Base-by-base conservation (phyloP, 352 stramenopile species). In the Phytophthora kernoviae region DNA sequence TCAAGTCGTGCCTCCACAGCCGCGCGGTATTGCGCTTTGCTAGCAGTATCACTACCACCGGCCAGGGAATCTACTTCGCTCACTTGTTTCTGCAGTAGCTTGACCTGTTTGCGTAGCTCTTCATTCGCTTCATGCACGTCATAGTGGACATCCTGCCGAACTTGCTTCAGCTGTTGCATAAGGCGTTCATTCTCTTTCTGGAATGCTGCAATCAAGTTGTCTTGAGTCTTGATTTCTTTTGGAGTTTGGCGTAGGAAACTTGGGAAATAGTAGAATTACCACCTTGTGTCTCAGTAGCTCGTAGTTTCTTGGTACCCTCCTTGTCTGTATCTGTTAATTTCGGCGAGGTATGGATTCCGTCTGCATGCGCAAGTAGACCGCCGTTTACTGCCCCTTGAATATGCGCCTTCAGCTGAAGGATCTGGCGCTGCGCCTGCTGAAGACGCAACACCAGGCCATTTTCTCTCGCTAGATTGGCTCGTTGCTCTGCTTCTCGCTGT, bases 121-220 rank as follows among this genome's bases (percentile, higher is more conserved):
- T 92, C 72, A 56, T 93, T 95, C n/a, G 90, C 77, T 48, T 79
- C 39, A 57, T 89, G 79, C n/a, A 88, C 73, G 22, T 95, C 78
- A 50, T 88, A 91, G 20, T 86, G 72, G 5, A 76, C 51, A 17
- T 88, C 77, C 24, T 84, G 67, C 24, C 82, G 82, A 24, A 88
- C 51, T 39, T 80, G 70, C 44, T 90, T 90, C 0, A 94, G 63
- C 47, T 93, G 82, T 11, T 74, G 76, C 87, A 94, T 95, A 1
- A 95, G 57, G 21, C 85, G 80, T 27, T 94, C 81, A 46, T 95
- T 95, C 42, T 95, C 87, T 36, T 79, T 77, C 62, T 94, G 87
- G 54, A 87, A 95, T 0, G 80, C 87, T 55, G 81, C 69, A 54
- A 95, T 93, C 20, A 94, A 68, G 11, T 52, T 77, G 37, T 94